Percentiles rank a stretch among this genome's conserved stretches.
Conservation (phyloP, 805 yeast species). For the Priceomyces haplophilus region DNA sequence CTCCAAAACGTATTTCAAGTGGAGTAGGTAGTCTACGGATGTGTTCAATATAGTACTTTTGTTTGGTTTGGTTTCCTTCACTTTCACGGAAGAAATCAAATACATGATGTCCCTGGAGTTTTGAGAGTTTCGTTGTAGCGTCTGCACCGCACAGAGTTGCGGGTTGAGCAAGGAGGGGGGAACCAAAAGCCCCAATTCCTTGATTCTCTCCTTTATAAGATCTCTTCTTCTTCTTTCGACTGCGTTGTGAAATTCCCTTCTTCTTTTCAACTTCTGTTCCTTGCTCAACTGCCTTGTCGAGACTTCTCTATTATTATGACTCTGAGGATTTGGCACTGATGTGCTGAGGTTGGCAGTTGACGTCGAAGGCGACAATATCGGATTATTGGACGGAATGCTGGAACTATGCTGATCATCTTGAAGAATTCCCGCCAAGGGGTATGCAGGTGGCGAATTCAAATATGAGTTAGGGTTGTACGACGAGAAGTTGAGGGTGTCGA, state of each 20-base stretch:
- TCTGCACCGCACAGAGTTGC: conserved; percentile 40
- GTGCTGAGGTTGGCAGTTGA: conserved; percentile 21
- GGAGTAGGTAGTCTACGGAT: conserved; percentile 75
- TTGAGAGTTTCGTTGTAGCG: conserved; percentile 33
- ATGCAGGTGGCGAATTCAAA: conserved; percentile 39
- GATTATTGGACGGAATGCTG: conserved; percentile 22
- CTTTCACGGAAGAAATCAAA: conserved; percentile 36
- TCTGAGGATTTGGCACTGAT: conserved; percentile 25
- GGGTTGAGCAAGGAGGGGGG: conserved; percentile 69
- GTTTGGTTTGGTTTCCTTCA: conserved; percentile 73
- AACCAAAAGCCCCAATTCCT: conserved; percentile 74
- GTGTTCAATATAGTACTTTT: conserved; percentile 74
- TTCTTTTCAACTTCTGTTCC: conserved; percentile 70
- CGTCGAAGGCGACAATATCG: conserved; percentile 19
- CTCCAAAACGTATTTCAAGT: conserved; percentile 57
- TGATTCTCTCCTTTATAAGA: conserved; percentile 81
- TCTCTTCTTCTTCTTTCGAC: conserved; percentile 92
- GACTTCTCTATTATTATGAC: conserved; percentile 9
- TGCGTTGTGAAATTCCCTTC: conserved; percentile 90
- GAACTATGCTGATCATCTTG: conserved; percentile 16
- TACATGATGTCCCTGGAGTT: conserved; percentile 35
- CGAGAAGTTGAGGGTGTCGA: conserved; percentile 37
- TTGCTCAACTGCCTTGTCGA: conserved; percentile 42
- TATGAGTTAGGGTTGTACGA: conserved; percentile 22
- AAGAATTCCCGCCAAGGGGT: conserved; percentile 8